These are phyloP conservation scores for Withania somnifera DNA, from an alignment of 305 asterid genomes.

Conservation along the genomic window DNA sequence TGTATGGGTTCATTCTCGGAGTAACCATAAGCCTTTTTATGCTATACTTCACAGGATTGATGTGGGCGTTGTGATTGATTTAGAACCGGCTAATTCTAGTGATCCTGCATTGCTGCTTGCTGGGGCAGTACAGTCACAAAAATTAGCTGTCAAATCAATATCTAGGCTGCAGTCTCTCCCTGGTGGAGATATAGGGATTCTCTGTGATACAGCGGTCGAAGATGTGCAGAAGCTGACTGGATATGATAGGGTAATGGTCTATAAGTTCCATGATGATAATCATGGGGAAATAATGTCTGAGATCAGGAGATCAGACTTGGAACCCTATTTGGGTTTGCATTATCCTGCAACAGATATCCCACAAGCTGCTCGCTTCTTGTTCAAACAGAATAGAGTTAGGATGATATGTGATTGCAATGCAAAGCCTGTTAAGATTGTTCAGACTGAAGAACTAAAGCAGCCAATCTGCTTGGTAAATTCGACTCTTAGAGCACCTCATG, in stretches of 20 bases:
- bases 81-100: conserved; percentile 45
- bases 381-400: conserved; percentile 47
- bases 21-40: conserved; percentile 34
- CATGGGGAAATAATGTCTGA: conserved; percentile 67
- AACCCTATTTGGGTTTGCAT: conserved; percentile 53
- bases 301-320: conserved; percentile 43
- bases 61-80: conserved; percentile 57
- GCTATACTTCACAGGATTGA: conserved; percentile 64
- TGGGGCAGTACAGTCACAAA: conserved; percentile 47
- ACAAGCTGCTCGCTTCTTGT: conserved; percentile 54
- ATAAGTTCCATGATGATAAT: conserved; percentile 56
- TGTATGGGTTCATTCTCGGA: conserved; percentile 40
- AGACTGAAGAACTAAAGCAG: conserved; percentile 28
- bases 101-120: conserved; percentile 35
- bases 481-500: conserved; percentile 46
- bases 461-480: conserved; percentile 59
- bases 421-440: conserved; percentile 37
- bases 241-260: conserved; percentile 59
- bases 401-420: conserved; percentile 49
- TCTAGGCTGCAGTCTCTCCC: conserved; percentile 41
- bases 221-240: conserved; percentile 52
- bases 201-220: conserved; percentile 49
- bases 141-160: conserved; percentile 38
- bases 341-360: conserved; percentile 69
- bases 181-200: conserved; percentile 36